A percentile compares a stretch with the other conserved stretches of the same genome.
Conservation (phyloP, 371 early-diverging fungal genomes). For the Haplosporangium sp. region DNA sequence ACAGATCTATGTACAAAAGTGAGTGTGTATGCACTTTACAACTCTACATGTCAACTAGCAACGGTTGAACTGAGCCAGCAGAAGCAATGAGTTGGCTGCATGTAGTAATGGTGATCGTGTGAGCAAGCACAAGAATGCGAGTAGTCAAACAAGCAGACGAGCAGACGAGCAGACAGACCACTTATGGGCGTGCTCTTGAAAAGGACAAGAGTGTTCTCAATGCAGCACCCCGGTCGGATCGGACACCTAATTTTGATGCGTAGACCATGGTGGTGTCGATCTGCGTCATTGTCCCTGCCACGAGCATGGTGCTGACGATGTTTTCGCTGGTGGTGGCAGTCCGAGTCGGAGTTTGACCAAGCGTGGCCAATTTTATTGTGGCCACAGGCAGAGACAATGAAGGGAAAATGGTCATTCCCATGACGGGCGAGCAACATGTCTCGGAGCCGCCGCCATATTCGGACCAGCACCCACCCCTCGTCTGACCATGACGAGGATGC, state of each 20-base stretch:
- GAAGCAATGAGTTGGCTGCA: too few species aligned
- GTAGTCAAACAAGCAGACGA: too few species aligned
- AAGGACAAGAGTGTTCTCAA: slow-evolving; percentile 18
- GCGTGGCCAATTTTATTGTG: not conserved
- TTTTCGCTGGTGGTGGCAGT: not conserved
- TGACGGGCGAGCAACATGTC: not conserved
- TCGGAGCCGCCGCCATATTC: slow-evolving; percentile 19
- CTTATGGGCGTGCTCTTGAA: too few species aligned
- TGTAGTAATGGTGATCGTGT: too few species aligned
- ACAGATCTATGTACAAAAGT: not conserved
- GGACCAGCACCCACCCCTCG: not conserved
- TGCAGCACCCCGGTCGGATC: slow-evolving; percentile 34
- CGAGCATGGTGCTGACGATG: not conserved
- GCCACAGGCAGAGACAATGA: too few species aligned
- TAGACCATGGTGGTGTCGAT: slow-evolving; percentile 20
- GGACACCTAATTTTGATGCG: slow-evolving; percentile 27
- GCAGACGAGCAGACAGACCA: too few species aligned
- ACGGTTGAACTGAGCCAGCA: not conserved
- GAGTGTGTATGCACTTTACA: too few species aligned
- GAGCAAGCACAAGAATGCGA: too few species aligned
- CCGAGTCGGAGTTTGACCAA: slow-evolving; percentile 14
- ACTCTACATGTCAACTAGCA: too few species aligned
- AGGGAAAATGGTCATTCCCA: not conserved
- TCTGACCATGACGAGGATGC: not conserved
- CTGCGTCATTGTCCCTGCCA: slow-evolving; percentile 14